A percentile compares a stretch with the other conserved stretches of the same genome.
phyloP scores from a whole-genome alignment of 306 rosid species.

The Trifolium repens region DNA sequence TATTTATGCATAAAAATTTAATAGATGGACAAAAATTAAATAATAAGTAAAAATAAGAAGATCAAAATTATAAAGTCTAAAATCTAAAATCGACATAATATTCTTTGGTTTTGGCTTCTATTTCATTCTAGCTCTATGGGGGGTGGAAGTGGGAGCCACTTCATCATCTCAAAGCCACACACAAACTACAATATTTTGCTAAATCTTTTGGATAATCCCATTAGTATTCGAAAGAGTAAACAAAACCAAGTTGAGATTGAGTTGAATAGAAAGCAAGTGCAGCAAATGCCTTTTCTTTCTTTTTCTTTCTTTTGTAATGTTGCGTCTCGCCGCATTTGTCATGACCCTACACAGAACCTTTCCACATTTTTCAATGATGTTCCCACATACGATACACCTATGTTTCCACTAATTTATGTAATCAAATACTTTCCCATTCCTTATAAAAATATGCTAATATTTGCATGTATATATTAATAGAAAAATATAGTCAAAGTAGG shows the following conservation, averaged over 20 bases:
- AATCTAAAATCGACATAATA: too few relatives aligned
- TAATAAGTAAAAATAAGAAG: too few relatives aligned
- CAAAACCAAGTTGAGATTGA: neutral
- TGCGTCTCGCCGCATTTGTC: conserved; percentile 79
- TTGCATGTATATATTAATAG: too few relatives aligned
- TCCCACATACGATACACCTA: conserved; percentile 16
- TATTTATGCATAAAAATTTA: too few relatives aligned
- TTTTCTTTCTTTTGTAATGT: conserved; percentile 44
- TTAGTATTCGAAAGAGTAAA: neutral
- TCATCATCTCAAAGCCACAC: conserved; percentile 31
- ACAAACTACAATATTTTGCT: conserved; percentile 17
- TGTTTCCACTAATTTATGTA: neutral
- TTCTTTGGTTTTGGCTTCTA: too few relatives aligned
- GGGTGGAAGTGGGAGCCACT: conserved; percentile 39
- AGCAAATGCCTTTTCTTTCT: conserved; percentile 26
- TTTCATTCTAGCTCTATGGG: too few relatives aligned
- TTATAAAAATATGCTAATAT: too few relatives aligned
- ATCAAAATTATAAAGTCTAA: too few relatives aligned
- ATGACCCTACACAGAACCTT: conserved; percentile 59
- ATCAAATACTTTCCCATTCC: too few relatives aligned
- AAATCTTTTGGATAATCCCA: conserved; percentile 15
- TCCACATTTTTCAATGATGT: conserved; percentile 36
- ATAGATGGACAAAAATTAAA: too few relatives aligned
- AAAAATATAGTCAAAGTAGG: too few relatives aligned
- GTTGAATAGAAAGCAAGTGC: conserved; percentile 29